Conservation (phyloP, 1,139 yeast species). For the Hyphopichia buzzinii region DNA sequence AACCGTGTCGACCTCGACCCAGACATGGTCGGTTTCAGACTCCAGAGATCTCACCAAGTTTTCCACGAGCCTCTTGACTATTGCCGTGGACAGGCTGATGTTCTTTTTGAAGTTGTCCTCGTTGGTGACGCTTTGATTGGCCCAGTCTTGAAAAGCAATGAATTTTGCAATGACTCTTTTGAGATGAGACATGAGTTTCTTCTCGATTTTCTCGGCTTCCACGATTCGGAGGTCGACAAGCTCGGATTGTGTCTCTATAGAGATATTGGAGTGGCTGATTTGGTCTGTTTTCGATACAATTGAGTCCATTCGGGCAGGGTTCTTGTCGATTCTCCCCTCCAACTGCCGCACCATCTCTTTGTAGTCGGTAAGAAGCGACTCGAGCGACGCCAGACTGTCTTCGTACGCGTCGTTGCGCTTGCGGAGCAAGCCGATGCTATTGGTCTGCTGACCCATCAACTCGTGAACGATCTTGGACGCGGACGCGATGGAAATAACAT, state of each 20-base stretch:
- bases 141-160: constrained; percentile 24
- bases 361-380: constrained; percentile 2
- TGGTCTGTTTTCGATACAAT: not conserved
- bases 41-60: constrained; percentile 3
- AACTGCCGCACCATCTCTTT: constrained; percentile 7
- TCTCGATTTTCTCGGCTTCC: constrained; percentile 14
- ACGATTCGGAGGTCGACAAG: constrained; percentile 7
- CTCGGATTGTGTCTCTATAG: constrained; percentile 3
- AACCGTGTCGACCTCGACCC: constrained; percentile 14
- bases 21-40: constrained; percentile 9
- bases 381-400: constrained; percentile 2
- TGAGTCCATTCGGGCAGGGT: constrained; percentile 1
- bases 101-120: constrained; percentile 16
- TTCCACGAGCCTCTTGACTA: constrained; percentile 8
- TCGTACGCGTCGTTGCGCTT: constrained; percentile 8
- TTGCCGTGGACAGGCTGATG: constrained; percentile 8
- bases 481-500: constrained; percentile 35
- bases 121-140: constrained; percentile 15
- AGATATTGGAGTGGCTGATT: constrained; percentile 2
- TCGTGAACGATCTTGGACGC: constrained; percentile 24
- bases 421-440: constrained; percentile 10
- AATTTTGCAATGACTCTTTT: constrained; percentile 22
- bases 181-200: constrained; percentile 14
- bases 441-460: constrained; percentile 17
- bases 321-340: constrained; percentile 4